phyloP scores from a whole-genome alignment of 1,284 basidiomycete genomes.

The Apiotrichum gamsii region DNA sequence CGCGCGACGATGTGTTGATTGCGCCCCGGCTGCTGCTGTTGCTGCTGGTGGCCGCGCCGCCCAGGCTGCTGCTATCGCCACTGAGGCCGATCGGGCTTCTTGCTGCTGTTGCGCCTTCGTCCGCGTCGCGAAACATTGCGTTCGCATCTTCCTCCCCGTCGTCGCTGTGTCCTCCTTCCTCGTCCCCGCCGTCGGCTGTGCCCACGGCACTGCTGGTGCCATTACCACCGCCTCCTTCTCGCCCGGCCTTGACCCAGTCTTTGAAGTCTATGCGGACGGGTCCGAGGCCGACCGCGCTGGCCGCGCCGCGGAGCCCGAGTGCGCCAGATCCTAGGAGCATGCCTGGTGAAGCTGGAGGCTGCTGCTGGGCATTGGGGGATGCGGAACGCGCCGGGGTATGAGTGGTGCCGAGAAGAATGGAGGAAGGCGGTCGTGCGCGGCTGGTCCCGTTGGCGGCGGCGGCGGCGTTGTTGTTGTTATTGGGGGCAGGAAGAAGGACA shows the following conservation, averaged over 20 bases:
- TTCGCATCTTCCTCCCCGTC: not conserved
- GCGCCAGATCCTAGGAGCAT: not conserved
- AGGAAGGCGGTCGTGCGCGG: not conserved
- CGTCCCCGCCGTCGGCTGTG: constrained; percentile 1
- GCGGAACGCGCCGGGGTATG: not conserved
- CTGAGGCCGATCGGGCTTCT: too few species aligned
- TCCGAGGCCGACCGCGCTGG: constrained; percentile 11
- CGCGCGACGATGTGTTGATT: too few species aligned
- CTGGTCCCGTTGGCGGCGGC: too few species aligned
- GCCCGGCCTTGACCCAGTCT: constrained; percentile 22
- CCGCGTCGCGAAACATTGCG: too few species aligned
- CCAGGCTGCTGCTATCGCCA: too few species aligned
- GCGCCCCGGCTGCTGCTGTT: too few species aligned
- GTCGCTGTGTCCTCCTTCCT: not conserved
- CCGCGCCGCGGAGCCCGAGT: constrained; percentile 5
- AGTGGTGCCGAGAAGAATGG: not conserved
- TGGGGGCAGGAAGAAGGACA: not conserved
- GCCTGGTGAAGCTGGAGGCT: constrained; percentile 2
- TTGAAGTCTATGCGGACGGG: constrained; percentile 20
- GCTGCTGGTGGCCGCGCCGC: too few species aligned
- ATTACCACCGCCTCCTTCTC: constrained; percentile 2
- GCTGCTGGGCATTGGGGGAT: constrained; percentile 3
- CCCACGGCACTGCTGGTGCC: not conserved
- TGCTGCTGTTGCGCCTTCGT: too few species aligned
- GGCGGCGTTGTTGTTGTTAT: too few species aligned